Evolutionary conservation across 495 filamentous ascomycete species (phyloP).

Genomic region (Glarea lozoyensis): DNA sequence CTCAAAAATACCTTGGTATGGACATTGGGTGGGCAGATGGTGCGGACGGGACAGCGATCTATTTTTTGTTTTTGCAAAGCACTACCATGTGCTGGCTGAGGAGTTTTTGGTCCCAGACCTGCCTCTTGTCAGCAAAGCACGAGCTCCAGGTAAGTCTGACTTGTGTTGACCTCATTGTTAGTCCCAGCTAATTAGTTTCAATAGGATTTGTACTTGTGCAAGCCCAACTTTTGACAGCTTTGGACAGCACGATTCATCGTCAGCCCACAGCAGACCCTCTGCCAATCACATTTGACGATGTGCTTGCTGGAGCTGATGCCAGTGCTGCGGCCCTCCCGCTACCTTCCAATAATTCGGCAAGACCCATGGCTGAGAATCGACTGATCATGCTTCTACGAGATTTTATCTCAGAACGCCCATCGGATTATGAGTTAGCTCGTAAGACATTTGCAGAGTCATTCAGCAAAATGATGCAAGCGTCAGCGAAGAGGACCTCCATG

Average conservation of each 20-base stretch:
- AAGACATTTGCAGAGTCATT: conserved; percentile 75
- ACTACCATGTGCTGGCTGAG: conserved; percentile 73
- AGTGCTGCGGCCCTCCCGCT: conserved; percentile 58
- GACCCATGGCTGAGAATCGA: conserved; percentile 87
- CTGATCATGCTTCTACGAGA: conserved; percentile 82
- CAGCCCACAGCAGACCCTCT: conserved; percentile 47
- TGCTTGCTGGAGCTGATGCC: conserved; percentile 64
- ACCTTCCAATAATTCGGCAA: conserved; percentile 56
- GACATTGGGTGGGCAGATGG: conserved; percentile 82
- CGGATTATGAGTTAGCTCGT: conserved; percentile 44
- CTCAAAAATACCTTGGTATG: conserved; percentile 71
- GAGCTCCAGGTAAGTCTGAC: conserved; percentile 55
- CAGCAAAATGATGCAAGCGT: conserved; percentile 59
- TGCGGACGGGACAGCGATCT: conserved; percentile 84
- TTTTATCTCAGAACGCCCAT: conserved; percentile 63
- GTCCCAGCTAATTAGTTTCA: not conserved
- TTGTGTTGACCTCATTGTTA: not conserved
- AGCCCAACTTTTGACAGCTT: conserved; percentile 69
- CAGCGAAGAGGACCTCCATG: conserved; percentile 65
- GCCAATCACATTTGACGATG: conserved; percentile 66
- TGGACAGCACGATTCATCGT: conserved; percentile 83
- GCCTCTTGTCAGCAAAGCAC: conserved; percentile 51
- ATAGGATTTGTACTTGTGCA: conserved; percentile 63
- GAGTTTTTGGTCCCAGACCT: conserved; percentile 65
- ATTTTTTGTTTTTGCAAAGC: conserved; percentile 89